Conservation (phyloP, 2,329 filamentous ascomycete species). For the Cercospora brassicicola region DNA sequence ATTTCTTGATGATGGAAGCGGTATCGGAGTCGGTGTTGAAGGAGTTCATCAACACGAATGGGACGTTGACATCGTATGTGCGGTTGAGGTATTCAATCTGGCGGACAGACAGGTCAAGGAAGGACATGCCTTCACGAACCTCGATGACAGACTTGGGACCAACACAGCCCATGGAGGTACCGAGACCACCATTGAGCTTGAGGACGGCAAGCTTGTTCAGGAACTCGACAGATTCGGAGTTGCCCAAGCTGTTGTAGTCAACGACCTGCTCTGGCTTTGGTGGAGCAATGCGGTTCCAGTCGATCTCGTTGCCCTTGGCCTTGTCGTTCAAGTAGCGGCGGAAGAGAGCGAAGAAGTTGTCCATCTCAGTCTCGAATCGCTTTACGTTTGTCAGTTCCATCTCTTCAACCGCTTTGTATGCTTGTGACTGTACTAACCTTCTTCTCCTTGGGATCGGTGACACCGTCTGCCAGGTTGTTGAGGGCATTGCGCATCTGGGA, state of each 20-base stretch:
- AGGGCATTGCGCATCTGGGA: constrained; percentile 99
- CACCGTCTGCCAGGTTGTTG: constrained; percentile 86
- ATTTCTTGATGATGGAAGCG: constrained; percentile 99
- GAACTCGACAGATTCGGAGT: constrained; percentile 88
- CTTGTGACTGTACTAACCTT: constrained; percentile 61
- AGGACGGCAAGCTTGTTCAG: constrained; percentile 96
- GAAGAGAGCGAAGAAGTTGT: constrained; percentile 99
- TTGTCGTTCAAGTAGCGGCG: constrained; percentile 97
- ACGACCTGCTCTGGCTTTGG: constrained; percentile 92
- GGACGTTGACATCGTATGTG: constrained; percentile 94
- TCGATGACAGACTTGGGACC: constrained; percentile 99
- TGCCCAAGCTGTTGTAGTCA: constrained; percentile 86
- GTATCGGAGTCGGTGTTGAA: constrained; percentile 99
- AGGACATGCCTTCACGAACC: constrained; percentile 99
- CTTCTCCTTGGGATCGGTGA: constrained; percentile 72
- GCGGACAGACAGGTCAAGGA: constrained; percentile 95
- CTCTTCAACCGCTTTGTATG: not conserved
- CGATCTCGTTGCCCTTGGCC: constrained; percentile 92
- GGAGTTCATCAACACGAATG: constrained; percentile 99
- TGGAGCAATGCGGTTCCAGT: constrained; percentile 95
- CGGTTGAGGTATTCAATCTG: constrained; percentile 99
- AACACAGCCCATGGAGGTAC: constrained; percentile 99
- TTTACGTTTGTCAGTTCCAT: constrained; percentile 16
- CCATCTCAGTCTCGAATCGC: constrained; percentile 99
- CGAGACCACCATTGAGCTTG: constrained; percentile 98